Evolutionary conservation across 257 asterid species (phyloP), one percentile per base, ranked within the genome.

Genomic region (Lavandula angustifolia): DNA sequence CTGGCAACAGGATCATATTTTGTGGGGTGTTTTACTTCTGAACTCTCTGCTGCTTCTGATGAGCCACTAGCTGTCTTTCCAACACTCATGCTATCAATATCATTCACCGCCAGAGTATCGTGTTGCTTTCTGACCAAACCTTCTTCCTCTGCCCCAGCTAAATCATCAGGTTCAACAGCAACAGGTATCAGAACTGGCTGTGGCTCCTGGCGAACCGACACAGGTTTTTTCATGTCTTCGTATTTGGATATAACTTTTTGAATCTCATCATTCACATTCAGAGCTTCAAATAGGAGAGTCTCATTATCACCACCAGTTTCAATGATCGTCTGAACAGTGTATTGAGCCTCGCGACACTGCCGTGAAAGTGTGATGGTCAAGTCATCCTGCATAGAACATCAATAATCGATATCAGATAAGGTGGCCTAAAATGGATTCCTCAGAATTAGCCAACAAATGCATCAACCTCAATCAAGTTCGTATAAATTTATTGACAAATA

Each of bases 211-310:
- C 76, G 81, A 51, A 64, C 84, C 35, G 29, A 79, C 49, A 67
- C 17, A 10, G 96, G 87, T 68, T 71, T 79, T 72, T 64, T 87
- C 87, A 89, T 74, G 54, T 81, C 95, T 58, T 92, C 86, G 12
- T 82, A 89, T 74, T 87, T 89, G 18, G 83, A 70, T 41, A 92
- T 66, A 38, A 78, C 94, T 69, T 85, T 89, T 62, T 81, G 97
- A 52, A 92, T 79, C 70, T 92, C 99, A 40, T 92, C 99, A 50
- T 92, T 92, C 76, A 92, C 82, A 62, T 84, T 84, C 76, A 92
- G 83, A 14, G 99, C 99, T 87, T 92, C 99, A 73, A 92, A 87
- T 41, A 89, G 89, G 40, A 87, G 73, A 43, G 95, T 95, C 80
- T 89, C 99, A 38, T 84, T 82, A 60, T 87, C 94, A 14, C 90